phyloP scores from a whole-genome alignment of 1,139 yeast genomes.

The Diutina neorugosa region DNA sequence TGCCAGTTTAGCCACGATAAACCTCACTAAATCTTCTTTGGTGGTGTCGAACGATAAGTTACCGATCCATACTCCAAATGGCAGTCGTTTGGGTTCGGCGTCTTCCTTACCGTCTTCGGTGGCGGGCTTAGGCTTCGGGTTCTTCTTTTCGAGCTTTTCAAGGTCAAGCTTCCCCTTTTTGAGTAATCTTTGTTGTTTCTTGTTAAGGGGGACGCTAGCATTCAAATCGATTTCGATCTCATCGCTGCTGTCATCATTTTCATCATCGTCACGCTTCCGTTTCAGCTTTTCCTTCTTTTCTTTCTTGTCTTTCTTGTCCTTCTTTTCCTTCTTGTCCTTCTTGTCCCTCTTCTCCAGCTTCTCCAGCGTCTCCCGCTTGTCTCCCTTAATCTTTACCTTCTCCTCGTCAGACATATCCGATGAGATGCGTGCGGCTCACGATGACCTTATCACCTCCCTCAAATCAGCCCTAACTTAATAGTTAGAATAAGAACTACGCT shows the following conservation, averaged over 20 bases:
- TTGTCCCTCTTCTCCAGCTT: conserved; percentile 11
- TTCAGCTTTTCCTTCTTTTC: conserved; percentile 9
- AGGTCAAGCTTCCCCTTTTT: conserved; percentile 67
- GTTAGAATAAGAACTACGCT: too few species aligned
- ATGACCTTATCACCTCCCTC: neutral
- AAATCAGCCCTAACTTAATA: too few species aligned
- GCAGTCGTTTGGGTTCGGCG: conserved; percentile 27
- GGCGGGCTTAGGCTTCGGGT: conserved; percentile 32
- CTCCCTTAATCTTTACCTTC: neutral
- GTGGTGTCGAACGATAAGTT: conserved; percentile 80
- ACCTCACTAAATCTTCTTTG: conserved; percentile 59
- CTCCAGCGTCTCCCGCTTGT: conserved; percentile 4
- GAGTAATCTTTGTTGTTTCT: conserved; percentile 78
- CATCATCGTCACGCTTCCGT: conserved; percentile 4
- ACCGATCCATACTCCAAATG: conserved; percentile 88
- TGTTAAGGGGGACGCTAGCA: conserved; percentile 75
- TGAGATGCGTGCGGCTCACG: neutral
- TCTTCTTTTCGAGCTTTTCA: conserved; percentile 41
- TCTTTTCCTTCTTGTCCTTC: conserved; percentile 5
- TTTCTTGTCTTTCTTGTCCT: conserved; percentile 5
- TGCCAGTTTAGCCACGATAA: conserved; percentile 47
- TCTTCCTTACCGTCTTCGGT: conserved; percentile 18
- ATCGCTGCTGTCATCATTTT: neutral
- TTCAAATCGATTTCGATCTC: conserved; percentile 69
- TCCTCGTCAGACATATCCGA: neutral